Base-by-base conservation (phyloP, 305 asterid species). In the Fraxinus sp. region DNA sequence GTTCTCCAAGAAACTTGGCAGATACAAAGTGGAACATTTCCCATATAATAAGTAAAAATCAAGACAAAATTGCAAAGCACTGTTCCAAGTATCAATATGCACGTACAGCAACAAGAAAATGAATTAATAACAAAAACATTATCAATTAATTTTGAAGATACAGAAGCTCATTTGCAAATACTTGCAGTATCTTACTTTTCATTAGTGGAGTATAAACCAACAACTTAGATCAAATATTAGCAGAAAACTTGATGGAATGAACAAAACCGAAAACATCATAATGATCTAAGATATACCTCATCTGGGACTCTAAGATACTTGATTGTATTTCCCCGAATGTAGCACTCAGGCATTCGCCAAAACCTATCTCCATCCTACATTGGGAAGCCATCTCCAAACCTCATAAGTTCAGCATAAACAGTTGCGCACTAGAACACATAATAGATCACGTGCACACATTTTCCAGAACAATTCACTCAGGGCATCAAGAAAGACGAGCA, bases 331-430 rank as follows among this genome's bases (percentile, higher is more conserved):
- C 94, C 94, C 80, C 93, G 84, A 80, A 91, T 90, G 84, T 91
- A 91, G 93, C 94, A 91, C 85, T 91, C 94, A 1, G 92, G 93
- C 94, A 91, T 91, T 78, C 94, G 78, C 93, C 93, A 91, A 87
- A 91, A 91, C 81, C 94, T 87, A 88, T 91, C 94, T 80, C 94
- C 94, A 84, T 89, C 94, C 94, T 89, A 78, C 79, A 86, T 8
- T 72, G 49, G 28, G 33, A 76, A 82, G 77, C 41, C 64, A 81
- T 76, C 49, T 4, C 52, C 55, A 73, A 66, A 22, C 73, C 72
- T 75, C 46, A 84, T 36, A 62, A 83, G 33, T 39, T 1, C 73
- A 74, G 16, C 64, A 55, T 16, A 39, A 41, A 41, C 79, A 0
- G 64, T 64, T 62, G 72, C 28, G 6, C 18, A 72, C 26, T 70